Conservation (phyloP, 495 filamentous ascomycete species). For the Penicillium fimorum region DNA sequence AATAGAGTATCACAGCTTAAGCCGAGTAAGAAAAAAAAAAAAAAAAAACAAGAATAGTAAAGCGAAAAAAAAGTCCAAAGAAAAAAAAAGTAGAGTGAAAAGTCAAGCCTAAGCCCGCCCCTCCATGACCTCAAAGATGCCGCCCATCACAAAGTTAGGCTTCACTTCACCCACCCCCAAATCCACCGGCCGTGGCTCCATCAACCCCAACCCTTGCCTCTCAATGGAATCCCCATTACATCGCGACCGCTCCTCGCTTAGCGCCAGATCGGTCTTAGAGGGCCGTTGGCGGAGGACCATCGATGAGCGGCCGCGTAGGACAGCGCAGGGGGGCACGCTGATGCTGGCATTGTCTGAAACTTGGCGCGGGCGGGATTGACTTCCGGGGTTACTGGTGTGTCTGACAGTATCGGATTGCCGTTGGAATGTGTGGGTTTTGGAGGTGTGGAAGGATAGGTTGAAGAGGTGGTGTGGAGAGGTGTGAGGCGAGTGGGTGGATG, state of each 20-base stretch:
- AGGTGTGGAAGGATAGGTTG: slow-evolving; percentile 31
- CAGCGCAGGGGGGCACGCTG: slow-evolving; percentile 29
- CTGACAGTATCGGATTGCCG: slow-evolving; percentile 18
- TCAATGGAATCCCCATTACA: slow-evolving; percentile 40
- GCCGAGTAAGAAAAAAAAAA: neutral
- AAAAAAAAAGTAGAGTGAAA: slow-evolving; percentile 5
- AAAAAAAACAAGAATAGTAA: slow-evolving; percentile 1
- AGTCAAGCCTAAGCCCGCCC: slow-evolving; percentile 29
- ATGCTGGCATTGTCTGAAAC: slow-evolving; percentile 17
- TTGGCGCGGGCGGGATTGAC: slow-evolving; percentile 27
- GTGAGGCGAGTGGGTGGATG: slow-evolving; percentile 14
- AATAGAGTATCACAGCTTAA: slow-evolving; percentile 7
- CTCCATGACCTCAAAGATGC: slow-evolving; percentile 52
- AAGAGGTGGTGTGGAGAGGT: slow-evolving; percentile 28
- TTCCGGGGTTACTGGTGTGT: slow-evolving; percentile 8
- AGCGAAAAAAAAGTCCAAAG: neutral
- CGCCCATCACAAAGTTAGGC: slow-evolving; percentile 46
- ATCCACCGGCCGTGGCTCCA: slow-evolving; percentile 47
- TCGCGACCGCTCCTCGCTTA: slow-evolving; percentile 43
- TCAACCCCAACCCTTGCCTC: slow-evolving; percentile 41
- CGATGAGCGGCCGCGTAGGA: slow-evolving; percentile 37
- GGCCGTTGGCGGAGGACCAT: slow-evolving; percentile 41
- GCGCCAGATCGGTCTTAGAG: slow-evolving; percentile 42
- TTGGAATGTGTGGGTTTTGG: slow-evolving; percentile 13
- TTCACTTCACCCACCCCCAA: slow-evolving; percentile 20